Conservation (phyloP, 2,329 filamentous ascomycete species). For the Thelonectria rubi region DNA sequence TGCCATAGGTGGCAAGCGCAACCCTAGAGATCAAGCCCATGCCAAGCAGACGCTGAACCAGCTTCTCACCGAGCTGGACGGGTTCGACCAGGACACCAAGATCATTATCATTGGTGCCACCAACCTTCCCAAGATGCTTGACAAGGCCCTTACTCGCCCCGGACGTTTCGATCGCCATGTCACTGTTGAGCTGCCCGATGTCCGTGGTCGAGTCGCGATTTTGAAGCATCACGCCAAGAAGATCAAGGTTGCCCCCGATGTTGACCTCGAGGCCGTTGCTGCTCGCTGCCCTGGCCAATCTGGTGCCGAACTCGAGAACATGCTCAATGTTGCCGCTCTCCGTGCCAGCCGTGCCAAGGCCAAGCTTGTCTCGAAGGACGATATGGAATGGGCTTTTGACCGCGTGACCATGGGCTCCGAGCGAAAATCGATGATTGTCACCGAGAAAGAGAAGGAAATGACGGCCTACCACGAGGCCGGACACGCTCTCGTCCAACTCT, state of each 20-base stretch:
- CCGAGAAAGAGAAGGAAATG: conserved; percentile 91
- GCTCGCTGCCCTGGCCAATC: conserved; percentile 91
- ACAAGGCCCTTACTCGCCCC: conserved; percentile 92
- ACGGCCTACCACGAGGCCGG: conserved; percentile 98
- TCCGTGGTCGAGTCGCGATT: conserved; percentile 91
- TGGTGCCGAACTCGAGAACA: conserved; percentile 94
- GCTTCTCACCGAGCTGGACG: conserved; percentile 94
- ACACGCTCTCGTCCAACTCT: conserved; percentile 89
- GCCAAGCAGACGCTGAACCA: conserved; percentile 98
- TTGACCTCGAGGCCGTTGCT: conserved; percentile 85
- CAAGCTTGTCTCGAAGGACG: conserved; percentile 75
- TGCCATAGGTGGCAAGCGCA: conserved; percentile 93
- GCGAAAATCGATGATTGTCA: conserved; percentile 87
- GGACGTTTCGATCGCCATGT: conserved; percentile 97
- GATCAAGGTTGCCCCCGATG: conserved; percentile 80
- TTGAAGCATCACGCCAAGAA: conserved; percentile 93
- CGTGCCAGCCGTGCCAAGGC: conserved; percentile 90
- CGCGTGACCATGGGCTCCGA: conserved; percentile 98
- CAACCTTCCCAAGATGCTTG: conserved; percentile 92
- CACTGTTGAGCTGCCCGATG: conserved; percentile 87
- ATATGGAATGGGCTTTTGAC: conserved; percentile 98
- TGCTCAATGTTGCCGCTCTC: conserved; percentile 95
- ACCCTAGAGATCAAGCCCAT: conserved; percentile 91
- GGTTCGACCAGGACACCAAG: conserved; percentile 92
- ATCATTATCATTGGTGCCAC: conserved; percentile 97